Conservation (phyloP, 2,329 filamentous ascomycete genomes). For the Calonectria hongkongensis region DNA sequence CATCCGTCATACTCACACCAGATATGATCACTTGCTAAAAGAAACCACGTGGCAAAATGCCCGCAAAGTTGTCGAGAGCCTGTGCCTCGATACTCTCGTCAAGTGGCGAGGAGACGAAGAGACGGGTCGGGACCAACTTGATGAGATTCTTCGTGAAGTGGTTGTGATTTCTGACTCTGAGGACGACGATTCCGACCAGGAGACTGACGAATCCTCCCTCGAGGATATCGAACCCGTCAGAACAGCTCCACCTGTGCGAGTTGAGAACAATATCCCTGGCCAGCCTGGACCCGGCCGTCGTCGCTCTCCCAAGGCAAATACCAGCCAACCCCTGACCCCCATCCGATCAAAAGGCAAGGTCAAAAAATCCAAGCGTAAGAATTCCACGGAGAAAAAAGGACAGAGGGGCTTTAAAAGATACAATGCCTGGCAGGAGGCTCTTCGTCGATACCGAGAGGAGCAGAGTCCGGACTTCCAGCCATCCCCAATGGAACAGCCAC, state of each 20-base stretch:
- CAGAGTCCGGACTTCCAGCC: conserved; percentile 36
- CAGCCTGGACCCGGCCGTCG: conserved; percentile 43
- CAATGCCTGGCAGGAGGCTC: conserved; percentile 65
- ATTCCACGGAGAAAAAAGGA: conserved; percentile 57
- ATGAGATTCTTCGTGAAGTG: conserved; percentile 80
- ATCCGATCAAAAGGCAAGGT: conserved; percentile 49
- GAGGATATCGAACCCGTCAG: conserved; percentile 49
- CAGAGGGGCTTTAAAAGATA: conserved; percentile 69
- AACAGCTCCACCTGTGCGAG: conserved; percentile 34
- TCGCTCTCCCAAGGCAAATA: conserved; percentile 46
- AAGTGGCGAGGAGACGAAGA: conserved; percentile 84
- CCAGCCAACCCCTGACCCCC: conserved; percentile 43
- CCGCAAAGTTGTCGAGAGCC: conserved; percentile 75
- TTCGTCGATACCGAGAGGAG: conserved; percentile 57
- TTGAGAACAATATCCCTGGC: conserved; percentile 39
- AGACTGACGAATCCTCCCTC: conserved; percentile 59
- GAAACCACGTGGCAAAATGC: conserved; percentile 77
- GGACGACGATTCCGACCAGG: conserved; percentile 65
- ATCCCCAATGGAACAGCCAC: conserved; percentile 39
- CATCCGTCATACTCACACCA: conserved; percentile 80
- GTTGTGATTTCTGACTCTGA: conserved; percentile 79
- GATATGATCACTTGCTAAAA: conserved; percentile 77
- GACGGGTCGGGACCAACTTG: conserved; percentile 79
- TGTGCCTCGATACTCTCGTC: conserved; percentile 79
- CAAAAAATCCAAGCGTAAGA: conserved; percentile 56